These are phyloP conservation scores for Colletotrichum sojae DNA, from an alignment of 2,329 filamentous ascomycete genomes.

Conservation along the genomic window DNA sequence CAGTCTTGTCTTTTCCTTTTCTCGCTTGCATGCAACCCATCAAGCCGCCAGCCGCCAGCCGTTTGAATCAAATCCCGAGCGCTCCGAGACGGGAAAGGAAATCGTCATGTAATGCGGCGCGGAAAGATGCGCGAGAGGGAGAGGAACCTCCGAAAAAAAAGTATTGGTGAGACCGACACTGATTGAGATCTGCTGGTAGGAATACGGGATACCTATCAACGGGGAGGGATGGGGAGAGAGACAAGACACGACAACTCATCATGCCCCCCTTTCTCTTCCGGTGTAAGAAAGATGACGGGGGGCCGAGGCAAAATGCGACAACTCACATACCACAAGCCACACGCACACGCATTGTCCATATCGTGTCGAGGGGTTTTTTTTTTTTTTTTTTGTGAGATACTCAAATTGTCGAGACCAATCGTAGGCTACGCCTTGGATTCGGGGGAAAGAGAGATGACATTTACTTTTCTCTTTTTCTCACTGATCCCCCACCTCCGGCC, in stretches of 20 bases:
- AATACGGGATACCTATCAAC: not conserved
- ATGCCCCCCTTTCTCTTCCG: not conserved
- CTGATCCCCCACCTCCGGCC: slow-evolving; percentile 12
- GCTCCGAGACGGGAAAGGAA: slow-evolving; percentile 3
- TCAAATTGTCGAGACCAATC: too few relatives aligned
- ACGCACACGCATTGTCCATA: not conserved
- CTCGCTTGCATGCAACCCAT: too few relatives aligned
- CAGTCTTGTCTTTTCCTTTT: too few relatives aligned
- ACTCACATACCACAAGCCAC: slow-evolving; percentile 29
- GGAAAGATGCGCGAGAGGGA: slow-evolving; percentile 2
- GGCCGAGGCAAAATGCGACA: slow-evolving; percentile 24
- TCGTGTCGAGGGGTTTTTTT: not conserved
- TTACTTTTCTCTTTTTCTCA: not conserved
- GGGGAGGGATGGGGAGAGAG: not conserved
- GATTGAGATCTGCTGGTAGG: not conserved
- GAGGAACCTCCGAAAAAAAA: not conserved
- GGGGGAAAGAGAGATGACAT: too few relatives aligned
- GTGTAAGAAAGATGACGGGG: not conserved
- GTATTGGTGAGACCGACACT: not conserved
- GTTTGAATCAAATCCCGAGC: too few relatives aligned
- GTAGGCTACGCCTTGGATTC: too few relatives aligned
- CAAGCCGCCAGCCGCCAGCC: too few relatives aligned
- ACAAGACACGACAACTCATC: slow-evolving; percentile 3
- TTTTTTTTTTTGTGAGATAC: too few relatives aligned
- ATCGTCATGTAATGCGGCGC: not conserved